Evolutionary conservation across 2,329 filamentous ascomycete genomes (phyloP).

Genomic region (Teratosphaeria viscida): DNA sequence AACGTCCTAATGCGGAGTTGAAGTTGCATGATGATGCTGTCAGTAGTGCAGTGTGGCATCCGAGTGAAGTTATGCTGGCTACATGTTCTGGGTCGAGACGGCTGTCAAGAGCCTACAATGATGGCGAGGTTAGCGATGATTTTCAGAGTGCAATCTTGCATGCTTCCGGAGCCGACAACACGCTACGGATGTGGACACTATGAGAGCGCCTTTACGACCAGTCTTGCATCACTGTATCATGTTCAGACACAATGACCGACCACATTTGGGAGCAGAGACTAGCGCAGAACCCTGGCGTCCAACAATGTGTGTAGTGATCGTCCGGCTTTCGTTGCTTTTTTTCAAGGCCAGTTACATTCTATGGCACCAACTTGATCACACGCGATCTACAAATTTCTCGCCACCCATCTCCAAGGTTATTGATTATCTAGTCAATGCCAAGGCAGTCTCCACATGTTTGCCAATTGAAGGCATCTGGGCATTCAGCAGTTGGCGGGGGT

Average conservation of each 20-base stretch:
- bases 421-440: no score
- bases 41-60: slow-evolving; percentile 37
- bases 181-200: not conserved
- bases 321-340: not conserved
- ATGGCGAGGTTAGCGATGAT: not conserved
- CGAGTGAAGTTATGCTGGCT: slow-evolving; percentile 36
- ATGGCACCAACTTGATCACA: no score
- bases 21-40: slow-evolving; percentile 37
- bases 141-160: not conserved
- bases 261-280: no score
- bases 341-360: no score
- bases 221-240: no score
- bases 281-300: no score
- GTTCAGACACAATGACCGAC: no score
- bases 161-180: not conserved
- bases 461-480: not conserved
- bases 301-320: no score
- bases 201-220: not conserved
- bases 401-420: not conserved
- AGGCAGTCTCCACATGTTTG: not conserved
- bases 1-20: slow-evolving; percentile 33
- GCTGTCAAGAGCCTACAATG: not conserved
- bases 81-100: slow-evolving; percentile 36
- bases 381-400: not conserved
- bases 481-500: not conserved